Base-by-base conservation (phyloP, 2,329 filamentous ascomycete species). In the Orbilia ellipsospora region DNA sequence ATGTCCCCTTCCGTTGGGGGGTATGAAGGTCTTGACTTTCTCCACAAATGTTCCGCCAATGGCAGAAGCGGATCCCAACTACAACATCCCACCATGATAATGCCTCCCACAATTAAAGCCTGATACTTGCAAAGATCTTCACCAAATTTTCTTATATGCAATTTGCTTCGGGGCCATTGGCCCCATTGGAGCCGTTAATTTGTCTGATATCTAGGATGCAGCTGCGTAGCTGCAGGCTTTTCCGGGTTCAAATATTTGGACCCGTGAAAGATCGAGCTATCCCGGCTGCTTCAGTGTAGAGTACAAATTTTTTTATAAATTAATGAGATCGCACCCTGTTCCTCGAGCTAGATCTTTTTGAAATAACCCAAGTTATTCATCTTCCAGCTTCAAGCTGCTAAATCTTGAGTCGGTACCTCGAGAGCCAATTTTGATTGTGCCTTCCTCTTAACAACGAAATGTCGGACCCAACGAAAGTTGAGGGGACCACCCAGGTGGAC, bases 31-130 rank as follows among this genome's bases (percentile, higher is more conserved):
- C 70, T 74, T 74, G 20, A 48, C 50, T 44, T 55, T 75, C 72
- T 54, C 72, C 72, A 65, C 59, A 69, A 75, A 69, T 75, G 72
- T 75, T 75, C 72, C 72, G 64, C 72, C 72, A 75, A 75, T 75
- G 36, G 57, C 10, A 61, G 54, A n/a, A 61, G 31, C 16, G 59
- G 48, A 44, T 36, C 42, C 52, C 18, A 68, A 59, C 59, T 51
- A 59, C 55, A 52, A 20, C 63, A 44, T 44, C 12, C 12, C 23
- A 23, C 40, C 40, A 44, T 44, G 23, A 23, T 23, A 23, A 23
- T 23, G 23, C 23, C 23, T 23, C 23, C 23, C 23, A 23, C 23
- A 23, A 23, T 23, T 23, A 36, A 36, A 36, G 31, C 31, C 26
- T 57, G 48, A 54, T 61, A 67, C 31, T 45, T 59, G 31, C 31